phyloP scores from a whole-genome alignment of 2,329 filamentous ascomycete species.

The Exophiala alcalophila region DNA sequence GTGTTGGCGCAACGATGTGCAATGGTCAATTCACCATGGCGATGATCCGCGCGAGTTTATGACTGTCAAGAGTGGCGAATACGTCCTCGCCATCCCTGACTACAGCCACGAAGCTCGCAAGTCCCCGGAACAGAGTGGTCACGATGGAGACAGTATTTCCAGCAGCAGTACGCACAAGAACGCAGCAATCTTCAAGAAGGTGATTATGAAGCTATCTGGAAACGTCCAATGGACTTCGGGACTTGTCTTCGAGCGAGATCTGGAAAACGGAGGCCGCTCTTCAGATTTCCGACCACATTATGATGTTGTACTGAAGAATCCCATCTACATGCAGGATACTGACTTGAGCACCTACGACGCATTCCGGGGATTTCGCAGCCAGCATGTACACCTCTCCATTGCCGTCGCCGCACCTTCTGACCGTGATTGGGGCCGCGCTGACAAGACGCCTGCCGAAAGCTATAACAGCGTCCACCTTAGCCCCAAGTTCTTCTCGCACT shows the following conservation, averaged over 20 bases:
- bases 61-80: slow-evolving; percentile 92
- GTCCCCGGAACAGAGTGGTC: slow-evolving; percentile 43
- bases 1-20: slow-evolving; percentile 96
- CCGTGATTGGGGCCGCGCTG: slow-evolving; percentile 78
- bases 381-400: slow-evolving; percentile 93
- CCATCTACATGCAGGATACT: slow-evolving; percentile 63
- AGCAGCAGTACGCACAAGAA: slow-evolving; percentile 65
- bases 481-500: slow-evolving; percentile 95
- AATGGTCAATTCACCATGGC: slow-evolving; percentile 77
- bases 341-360: slow-evolving; percentile 70
- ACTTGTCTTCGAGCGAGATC: slow-evolving; percentile 84
- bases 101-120: slow-evolving; percentile 83
- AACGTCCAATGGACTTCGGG: slow-evolving; percentile 92
- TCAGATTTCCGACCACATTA: slow-evolving; percentile 94
- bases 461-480: slow-evolving; percentile 96
- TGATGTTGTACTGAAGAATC: slow-evolving; percentile 79
- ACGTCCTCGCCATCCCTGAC: slow-evolving; percentile 89
- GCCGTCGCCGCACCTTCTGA: slow-evolving; percentile 83
- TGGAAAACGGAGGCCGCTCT: slow-evolving; percentile 67
- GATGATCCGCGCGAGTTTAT: slow-evolving; percentile 91
- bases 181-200: slow-evolving; percentile 91
- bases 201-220: slow-evolving; percentile 96
- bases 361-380: slow-evolving; percentile 92
- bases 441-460: slow-evolving; percentile 73
- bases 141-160: slow-evolving; percentile 58